Conservation (phyloP, 805 yeast genomes). For the Yarrowia sp. region DNA sequence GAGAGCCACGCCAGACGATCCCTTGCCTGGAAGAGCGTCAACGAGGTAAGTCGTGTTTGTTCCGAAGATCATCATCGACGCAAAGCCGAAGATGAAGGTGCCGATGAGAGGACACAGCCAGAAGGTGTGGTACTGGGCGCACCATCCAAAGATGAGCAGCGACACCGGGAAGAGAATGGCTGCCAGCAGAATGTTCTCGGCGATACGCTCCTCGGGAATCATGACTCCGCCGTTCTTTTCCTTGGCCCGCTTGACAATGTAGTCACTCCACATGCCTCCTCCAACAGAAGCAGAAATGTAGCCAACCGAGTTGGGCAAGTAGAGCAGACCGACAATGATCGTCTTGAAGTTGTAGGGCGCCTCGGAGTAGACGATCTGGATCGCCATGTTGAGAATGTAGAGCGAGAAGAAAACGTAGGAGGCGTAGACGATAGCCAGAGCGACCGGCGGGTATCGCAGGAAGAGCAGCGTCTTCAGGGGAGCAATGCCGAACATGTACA, state of each 20-base stretch:
- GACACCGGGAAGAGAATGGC: conserved; percentile 62
- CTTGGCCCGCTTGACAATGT: conserved; percentile 52
- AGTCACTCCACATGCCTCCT: conserved; percentile 81
- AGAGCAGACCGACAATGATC: conserved; percentile 67
- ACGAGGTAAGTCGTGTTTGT: conserved; percentile 77
- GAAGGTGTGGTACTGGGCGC: conserved; percentile 58
- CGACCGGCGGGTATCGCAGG: conserved; percentile 70
- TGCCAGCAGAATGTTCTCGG: conserved; percentile 69
- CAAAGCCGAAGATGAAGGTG: conserved; percentile 76
- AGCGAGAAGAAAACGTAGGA: conserved; percentile 68
- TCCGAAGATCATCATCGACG: conserved; percentile 81
- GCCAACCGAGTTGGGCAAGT: conserved; percentile 79
- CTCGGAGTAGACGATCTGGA: conserved; percentile 59
- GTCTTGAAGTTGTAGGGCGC: conserved; percentile 69
- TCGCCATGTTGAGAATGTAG: conserved; percentile 72
- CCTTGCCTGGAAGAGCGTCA: conserved; percentile 81
- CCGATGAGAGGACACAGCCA: conserved; percentile 85
- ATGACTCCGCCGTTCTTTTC: conserved; percentile 58
- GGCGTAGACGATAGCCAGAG: conserved; percentile 61
- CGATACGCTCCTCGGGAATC: conserved; percentile 75
- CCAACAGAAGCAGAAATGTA: conserved; percentile 72
- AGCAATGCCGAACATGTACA: conserved; percentile 41
- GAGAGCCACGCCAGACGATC: conserved; percentile 85
- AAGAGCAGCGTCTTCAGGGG: conserved; percentile 65
- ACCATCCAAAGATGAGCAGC: conserved; percentile 78